These are phyloP conservation scores for Aureobasidium subglaciale DNA, from an alignment of 2,329 filamentous ascomycete genomes.

Conservation along the genomic window DNA sequence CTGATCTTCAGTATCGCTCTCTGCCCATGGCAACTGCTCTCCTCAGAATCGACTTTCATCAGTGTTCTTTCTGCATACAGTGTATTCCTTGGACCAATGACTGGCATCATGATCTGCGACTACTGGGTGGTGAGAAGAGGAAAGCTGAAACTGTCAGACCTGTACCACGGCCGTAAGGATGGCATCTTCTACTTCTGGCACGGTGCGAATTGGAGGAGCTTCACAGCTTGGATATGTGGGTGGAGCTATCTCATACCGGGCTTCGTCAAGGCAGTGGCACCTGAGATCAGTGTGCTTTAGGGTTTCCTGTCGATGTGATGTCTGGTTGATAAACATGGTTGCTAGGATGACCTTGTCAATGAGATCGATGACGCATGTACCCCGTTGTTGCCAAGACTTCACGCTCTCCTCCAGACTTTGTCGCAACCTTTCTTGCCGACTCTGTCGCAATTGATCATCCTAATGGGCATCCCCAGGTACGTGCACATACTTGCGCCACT, in stretches of 20 bases:
- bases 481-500: too few relatives aligned
- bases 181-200: constrained; percentile 38
- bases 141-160: constrained; percentile 37
- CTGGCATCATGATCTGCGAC: constrained; percentile 39
- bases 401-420: too few relatives aligned
- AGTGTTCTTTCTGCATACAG: constrained; percentile 39
- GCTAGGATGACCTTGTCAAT: too few relatives aligned
- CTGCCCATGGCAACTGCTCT: constrained; percentile 47
- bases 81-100: constrained; percentile 41
- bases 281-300: not conserved
- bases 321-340: too few relatives aligned
- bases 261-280: not conserved
- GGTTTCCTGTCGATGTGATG: too few relatives aligned
- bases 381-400: too few relatives aligned
- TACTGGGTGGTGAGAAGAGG: constrained; percentile 38
- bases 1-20: constrained; percentile 39
- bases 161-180: constrained; percentile 33
- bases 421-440: too few relatives aligned
- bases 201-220: constrained; percentile 41
- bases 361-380: too few relatives aligned
- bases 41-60: constrained; percentile 41
- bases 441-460: too few relatives aligned
- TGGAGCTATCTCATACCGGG: constrained; percentile 16
- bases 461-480: too few relatives aligned
- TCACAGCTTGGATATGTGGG: constrained; percentile 35